Percentiles rank a stretch among this genome's conserved stretches.
Conservation (phyloP, 495 filamentous ascomycete genomes). For the Aspergillus saccharolyticus region DNA sequence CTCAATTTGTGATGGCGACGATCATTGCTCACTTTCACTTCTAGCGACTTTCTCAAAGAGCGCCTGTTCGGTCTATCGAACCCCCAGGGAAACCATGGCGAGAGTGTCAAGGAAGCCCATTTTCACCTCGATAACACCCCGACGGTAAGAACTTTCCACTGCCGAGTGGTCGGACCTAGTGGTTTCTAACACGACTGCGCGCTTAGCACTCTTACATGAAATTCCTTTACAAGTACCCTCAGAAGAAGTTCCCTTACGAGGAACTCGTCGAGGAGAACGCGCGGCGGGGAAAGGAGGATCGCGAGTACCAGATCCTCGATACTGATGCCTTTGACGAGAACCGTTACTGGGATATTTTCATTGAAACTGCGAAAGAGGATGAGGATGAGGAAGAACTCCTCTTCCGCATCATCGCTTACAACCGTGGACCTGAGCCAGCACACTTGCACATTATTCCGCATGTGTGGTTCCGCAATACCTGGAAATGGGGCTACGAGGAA, state of each 20-base stretch:
- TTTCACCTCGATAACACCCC: slow-evolving; percentile 96
- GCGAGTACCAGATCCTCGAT: slow-evolving; percentile 88
- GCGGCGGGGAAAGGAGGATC: slow-evolving; percentile 63
- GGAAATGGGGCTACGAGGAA: slow-evolving; percentile 80
- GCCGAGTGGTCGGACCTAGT: background rate
- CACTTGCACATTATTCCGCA: slow-evolving; percentile 91
- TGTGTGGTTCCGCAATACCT: slow-evolving; percentile 95
- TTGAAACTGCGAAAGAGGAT: slow-evolving; percentile 90
- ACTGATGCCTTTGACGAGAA: slow-evolving; percentile 90
- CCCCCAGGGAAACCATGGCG: slow-evolving; percentile 93
- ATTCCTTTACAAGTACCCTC: slow-evolving; percentile 94
- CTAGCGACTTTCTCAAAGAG: slow-evolving; percentile 86
- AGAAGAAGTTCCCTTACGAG: slow-evolving; percentile 86
- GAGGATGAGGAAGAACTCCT: slow-evolving; percentile 85
- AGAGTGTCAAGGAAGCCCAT: slow-evolving; percentile 92
- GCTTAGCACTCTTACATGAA: slow-evolving; percentile 96
- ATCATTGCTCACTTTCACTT: slow-evolving; percentile 8
- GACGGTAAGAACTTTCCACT: slow-evolving; percentile 25
- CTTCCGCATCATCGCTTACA: slow-evolving; percentile 95
- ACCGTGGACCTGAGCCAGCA: slow-evolving; percentile 84
- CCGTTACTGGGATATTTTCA: slow-evolving; percentile 94
- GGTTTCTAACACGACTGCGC: slow-evolving; percentile 11
- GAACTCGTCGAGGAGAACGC: slow-evolving; percentile 80
- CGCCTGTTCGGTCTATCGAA: slow-evolving; percentile 91
- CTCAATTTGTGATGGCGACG: background rate